Evolutionary conservation across 768 basidiomycete genomes (phyloP).

Genomic region (Rhizopogon rudus): DNA sequence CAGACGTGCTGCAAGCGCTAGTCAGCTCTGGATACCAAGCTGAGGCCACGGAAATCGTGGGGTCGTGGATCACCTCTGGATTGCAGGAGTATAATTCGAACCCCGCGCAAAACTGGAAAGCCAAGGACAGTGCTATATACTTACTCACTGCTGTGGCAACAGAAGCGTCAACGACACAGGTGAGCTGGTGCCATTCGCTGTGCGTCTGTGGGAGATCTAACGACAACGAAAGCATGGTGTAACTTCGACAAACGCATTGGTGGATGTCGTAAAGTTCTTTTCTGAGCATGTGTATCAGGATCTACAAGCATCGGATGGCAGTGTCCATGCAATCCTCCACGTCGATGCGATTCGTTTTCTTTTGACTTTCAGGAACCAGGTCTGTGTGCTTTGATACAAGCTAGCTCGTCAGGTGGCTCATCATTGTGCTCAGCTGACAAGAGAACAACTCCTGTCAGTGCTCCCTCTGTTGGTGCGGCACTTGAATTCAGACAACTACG

Average conservation of each 20-base stretch:
- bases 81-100: constrained; percentile 65
- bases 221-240: constrained; percentile 68
- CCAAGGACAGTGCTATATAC: constrained; percentile 92
- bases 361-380: constrained; percentile 94
- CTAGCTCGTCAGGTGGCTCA: not conserved
- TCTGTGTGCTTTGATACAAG: constrained; percentile 23
- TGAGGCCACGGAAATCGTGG: constrained; percentile 85
- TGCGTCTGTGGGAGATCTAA: not conserved
- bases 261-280: constrained; percentile 96
- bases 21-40: constrained; percentile 76
- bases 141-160: constrained; percentile 92
- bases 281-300: constrained; percentile 88
- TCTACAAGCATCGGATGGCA: constrained; percentile 61
- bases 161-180: constrained; percentile 81
- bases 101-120: constrained; percentile 68
- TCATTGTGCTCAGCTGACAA: constrained; percentile 60
- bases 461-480: constrained; percentile 83
- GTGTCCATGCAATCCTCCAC: constrained; percentile 85
- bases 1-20: constrained; percentile 91
- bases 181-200: constrained; percentile 24
- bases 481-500: constrained; percentile 79
- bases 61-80: constrained; percentile 76
- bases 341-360: constrained; percentile 96
- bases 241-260: constrained; percentile 85
- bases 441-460: constrained; percentile 88